A percentile compares a stretch with the other conserved stretches of the same genome.
Evolutionary conservation across 2,329 filamentous ascomycete species (phyloP).

Genomic region (Colletotrichum tropicicola): DNA sequence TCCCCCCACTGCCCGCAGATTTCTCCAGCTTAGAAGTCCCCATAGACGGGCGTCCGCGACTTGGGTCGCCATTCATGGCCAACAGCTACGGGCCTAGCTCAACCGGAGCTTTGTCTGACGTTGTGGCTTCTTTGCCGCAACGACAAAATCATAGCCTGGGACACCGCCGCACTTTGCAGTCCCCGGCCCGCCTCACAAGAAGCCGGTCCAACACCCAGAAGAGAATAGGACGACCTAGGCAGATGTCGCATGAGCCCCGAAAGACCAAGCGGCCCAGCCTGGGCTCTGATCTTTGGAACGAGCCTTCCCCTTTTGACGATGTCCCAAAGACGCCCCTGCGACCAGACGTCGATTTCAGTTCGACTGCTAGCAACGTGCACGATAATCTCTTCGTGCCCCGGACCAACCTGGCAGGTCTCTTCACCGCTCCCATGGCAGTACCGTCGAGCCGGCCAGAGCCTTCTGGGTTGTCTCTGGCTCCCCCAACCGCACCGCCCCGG

Average conservation of each 20-base stretch:
- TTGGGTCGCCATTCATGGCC: constrained; percentile 65
- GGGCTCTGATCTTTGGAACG: constrained; percentile 62
- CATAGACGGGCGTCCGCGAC: constrained; percentile 43
- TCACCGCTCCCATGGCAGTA: constrained; percentile 34
- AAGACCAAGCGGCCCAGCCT: constrained; percentile 62
- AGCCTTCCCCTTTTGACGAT: constrained; percentile 45
- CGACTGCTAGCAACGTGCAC: constrained; percentile 40
- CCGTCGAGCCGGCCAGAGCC: constrained; percentile 6
- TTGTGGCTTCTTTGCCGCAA: constrained; percentile 43
- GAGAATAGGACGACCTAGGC: constrained; percentile 54
- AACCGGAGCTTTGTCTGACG: constrained; percentile 56
- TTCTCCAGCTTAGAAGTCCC: constrained; percentile 31
- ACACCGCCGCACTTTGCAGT: constrained; percentile 59
- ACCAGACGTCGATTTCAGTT: constrained; percentile 43
- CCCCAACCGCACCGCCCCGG: constrained; percentile 52
- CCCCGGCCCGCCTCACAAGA: constrained; percentile 59
- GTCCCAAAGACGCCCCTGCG: constrained; percentile 30
- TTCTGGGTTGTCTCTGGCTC: constrained; percentile 13
- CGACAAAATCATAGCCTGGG: constrained; percentile 60
- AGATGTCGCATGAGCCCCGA: constrained; percentile 55
- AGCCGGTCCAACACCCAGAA: constrained; percentile 65
- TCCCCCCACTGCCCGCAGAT: constrained; percentile 8
- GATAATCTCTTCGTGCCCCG: constrained; percentile 52
- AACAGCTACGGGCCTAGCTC: constrained; percentile 71
- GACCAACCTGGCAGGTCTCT: constrained; percentile 51